Evolutionary conservation across 805 yeast genomes (phyloP).

Genomic region (Candida bentonensis): DNA sequence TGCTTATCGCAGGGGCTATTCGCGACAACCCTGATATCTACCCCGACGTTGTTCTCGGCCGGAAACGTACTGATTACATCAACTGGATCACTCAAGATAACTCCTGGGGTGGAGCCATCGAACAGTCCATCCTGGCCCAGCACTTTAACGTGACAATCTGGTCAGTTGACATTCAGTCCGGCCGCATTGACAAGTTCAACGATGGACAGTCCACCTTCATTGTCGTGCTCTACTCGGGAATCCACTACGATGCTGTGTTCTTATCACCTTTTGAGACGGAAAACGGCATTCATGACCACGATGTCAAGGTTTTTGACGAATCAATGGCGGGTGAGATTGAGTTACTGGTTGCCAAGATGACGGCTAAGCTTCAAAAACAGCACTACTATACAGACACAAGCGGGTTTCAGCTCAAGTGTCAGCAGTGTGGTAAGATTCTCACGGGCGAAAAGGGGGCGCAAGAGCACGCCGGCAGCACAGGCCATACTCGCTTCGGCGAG

Average conservation of each 20-base stretch:
- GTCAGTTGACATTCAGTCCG: conserved; percentile 53
- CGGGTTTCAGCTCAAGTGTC: conserved; percentile 42
- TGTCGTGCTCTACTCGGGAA: conserved; percentile 50
- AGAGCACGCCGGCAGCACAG: conserved; percentile 47
- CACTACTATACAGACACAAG: conserved; percentile 57
- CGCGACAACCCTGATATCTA: conserved; percentile 30
- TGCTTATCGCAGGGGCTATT: conserved; percentile 36
- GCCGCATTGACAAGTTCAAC: conserved; percentile 40
- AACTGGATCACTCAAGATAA: conserved; percentile 46
- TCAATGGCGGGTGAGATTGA: conserved; percentile 21
- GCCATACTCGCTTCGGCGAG: conserved; percentile 52
- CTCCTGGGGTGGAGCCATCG: conserved; percentile 81
- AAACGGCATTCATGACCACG: conserved; percentile 18
- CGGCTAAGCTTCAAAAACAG: conserved; percentile 30
- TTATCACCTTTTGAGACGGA: conserved; percentile 19
- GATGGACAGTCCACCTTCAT: conserved; percentile 32
- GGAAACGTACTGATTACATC: conserved; percentile 32
- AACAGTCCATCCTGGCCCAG: conserved; percentile 45
- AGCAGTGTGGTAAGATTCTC: conserved; percentile 35
- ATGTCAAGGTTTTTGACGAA: conserved; percentile 30
- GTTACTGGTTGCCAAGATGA: conserved; percentile 26
- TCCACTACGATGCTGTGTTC: conserved; percentile 59
- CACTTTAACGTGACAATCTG: conserved; percentile 37
- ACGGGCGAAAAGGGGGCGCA: conserved; percentile 53
- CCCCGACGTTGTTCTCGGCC: conserved; percentile 45